A percentile compares a stretch with the other conserved stretches of the same genome.
These are phyloP conservation scores for Trichoderma pleuroti DNA, from an alignment of 2,329 filamentous ascomycete genomes.

Conservation along the genomic window DNA sequence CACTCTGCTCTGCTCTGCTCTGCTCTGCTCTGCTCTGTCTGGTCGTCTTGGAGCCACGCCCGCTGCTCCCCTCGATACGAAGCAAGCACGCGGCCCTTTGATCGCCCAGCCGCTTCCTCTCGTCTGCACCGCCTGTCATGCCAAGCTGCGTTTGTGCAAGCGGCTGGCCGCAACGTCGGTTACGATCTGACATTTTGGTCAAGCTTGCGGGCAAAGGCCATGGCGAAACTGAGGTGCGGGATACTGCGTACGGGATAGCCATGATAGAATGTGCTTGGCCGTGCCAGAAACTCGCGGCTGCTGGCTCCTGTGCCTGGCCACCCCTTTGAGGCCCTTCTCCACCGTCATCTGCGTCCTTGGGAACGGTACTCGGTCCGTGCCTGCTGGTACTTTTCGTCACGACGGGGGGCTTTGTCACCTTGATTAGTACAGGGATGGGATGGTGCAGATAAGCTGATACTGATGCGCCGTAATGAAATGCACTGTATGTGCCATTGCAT, in stretches of 20 bases:
- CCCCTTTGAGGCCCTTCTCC: conserved; percentile 3
- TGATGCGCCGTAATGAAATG: conserved; percentile 6
- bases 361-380: not conserved
- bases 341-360: conserved; percentile 12
- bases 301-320: not conserved
- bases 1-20: no score
- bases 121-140: not conserved
- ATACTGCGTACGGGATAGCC: conserved; percentile 13
- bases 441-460: conserved; percentile 9
- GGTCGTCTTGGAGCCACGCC: not conserved
- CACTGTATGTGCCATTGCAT: not conserved
- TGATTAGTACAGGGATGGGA: conserved; percentile 13
- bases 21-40: no score
- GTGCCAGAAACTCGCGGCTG: conserved; percentile 6
- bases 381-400: conserved; percentile 15
- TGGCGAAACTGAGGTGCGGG: not conserved
- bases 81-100: not conserved
- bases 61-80: not conserved
- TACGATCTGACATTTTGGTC: not conserved
- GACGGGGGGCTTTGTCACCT: conserved; percentile 9
- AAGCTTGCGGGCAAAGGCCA: not conserved
- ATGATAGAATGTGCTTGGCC: conserved; percentile 3
- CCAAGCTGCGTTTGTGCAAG: conserved; percentile 7
- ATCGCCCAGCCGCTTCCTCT: not conserved
- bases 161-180: not conserved